Percentiles rank a stretch among this genome's conserved stretches.
phyloP scores from a whole-genome alignment of 768 basidiomycete genomes.

The Pholiota conissans region DNA sequence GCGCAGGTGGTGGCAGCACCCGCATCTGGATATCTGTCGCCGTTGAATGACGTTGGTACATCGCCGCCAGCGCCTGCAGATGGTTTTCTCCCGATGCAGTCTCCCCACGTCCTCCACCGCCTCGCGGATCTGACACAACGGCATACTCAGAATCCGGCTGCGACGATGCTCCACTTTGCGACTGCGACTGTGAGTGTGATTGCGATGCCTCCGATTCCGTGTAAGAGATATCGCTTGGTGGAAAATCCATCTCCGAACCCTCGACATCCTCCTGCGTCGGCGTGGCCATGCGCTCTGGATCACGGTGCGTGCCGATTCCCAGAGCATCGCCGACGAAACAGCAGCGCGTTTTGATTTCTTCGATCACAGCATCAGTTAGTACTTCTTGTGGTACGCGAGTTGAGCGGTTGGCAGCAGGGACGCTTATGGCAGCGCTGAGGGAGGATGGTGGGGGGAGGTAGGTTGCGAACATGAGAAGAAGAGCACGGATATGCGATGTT shows the following conservation, averaged over 20 bases:
- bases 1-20: slow-evolving; percentile 64
- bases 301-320: slow-evolving; percentile 26
- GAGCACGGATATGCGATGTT: slow-evolving; percentile 74
- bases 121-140: slow-evolving; percentile 40
- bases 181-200: no score
- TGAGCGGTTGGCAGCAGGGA: slow-evolving; percentile 61
- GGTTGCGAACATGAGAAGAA: slow-evolving; percentile 80
- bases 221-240: slow-evolving; percentile 49
- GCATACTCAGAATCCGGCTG: slow-evolving; percentile 61
- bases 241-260: slow-evolving; percentile 40
- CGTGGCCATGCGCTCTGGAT: slow-evolving; percentile 25
- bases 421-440: slow-evolving; percentile 61
- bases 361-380: slow-evolving; percentile 77
- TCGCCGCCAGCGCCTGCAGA: slow-evolving; percentile 62
- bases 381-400: slow-evolving; percentile 77
- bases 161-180: slow-evolving; percentile 43
- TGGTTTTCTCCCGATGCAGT: slow-evolving; percentile 45
- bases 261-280: slow-evolving; percentile 28
- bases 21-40: slow-evolving; percentile 73
- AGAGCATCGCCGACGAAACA: slow-evolving; percentile 81
- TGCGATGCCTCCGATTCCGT: slow-evolving; percentile 56
- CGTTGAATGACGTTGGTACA: slow-evolving; percentile 77
- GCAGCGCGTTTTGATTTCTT: slow-evolving; percentile 87
- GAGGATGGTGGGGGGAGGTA: slow-evolving; percentile 83
- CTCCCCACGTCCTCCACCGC: slow-evolving; percentile 20